Conservation (phyloP, 805 yeast species). For the Saccharomycopsis fodiens region DNA sequence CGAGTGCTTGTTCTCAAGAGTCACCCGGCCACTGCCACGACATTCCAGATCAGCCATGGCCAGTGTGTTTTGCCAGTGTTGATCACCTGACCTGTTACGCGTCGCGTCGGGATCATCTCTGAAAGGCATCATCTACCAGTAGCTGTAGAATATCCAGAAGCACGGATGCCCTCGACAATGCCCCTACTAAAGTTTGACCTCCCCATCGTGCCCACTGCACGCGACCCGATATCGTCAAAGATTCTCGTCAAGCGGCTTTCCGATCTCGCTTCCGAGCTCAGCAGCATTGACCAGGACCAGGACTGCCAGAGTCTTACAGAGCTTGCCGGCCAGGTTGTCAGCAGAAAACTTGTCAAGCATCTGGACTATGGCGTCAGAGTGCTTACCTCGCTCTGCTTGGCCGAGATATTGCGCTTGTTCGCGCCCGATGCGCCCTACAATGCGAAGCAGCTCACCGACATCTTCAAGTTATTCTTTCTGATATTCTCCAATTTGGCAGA, state of each 20-base stretch:
- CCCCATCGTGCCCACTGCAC: slow-evolving; percentile 48
- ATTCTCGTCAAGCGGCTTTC: slow-evolving; percentile 53
- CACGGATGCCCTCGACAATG: too few relatives aligned
- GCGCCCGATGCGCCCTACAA: slow-evolving; percentile 92
- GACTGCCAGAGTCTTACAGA: slow-evolving; percentile 30
- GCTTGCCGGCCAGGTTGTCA: slow-evolving; percentile 38
- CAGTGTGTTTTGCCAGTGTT: too few relatives aligned
- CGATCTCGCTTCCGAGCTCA: slow-evolving; percentile 53
- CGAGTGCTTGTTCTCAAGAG: too few relatives aligned
- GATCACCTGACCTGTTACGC: too few relatives aligned
- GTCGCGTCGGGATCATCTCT: too few relatives aligned
- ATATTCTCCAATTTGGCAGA: slow-evolving; percentile 50
- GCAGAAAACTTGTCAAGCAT: slow-evolving; percentile 37
- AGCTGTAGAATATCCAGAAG: too few relatives aligned
- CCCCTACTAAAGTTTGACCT: slow-evolving; percentile 29
- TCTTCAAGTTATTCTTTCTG: slow-evolving; percentile 57
- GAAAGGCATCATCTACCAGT: too few relatives aligned
- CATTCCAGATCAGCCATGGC: too few relatives aligned
- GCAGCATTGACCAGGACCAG: slow-evolving; percentile 35
- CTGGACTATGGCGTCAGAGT: slow-evolving; percentile 61
- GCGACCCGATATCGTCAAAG: slow-evolving; percentile 50
- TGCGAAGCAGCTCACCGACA: slow-evolving; percentile 48
- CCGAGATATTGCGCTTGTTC: slow-evolving; percentile 66
- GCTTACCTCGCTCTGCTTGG: slow-evolving; percentile 59
- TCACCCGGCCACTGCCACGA: too few relatives aligned